These are phyloP conservation scores for Sphagnum fallax DNA, from an alignment of 228 moss, liverwort and hornwort species.

Conservation along the genomic window DNA sequence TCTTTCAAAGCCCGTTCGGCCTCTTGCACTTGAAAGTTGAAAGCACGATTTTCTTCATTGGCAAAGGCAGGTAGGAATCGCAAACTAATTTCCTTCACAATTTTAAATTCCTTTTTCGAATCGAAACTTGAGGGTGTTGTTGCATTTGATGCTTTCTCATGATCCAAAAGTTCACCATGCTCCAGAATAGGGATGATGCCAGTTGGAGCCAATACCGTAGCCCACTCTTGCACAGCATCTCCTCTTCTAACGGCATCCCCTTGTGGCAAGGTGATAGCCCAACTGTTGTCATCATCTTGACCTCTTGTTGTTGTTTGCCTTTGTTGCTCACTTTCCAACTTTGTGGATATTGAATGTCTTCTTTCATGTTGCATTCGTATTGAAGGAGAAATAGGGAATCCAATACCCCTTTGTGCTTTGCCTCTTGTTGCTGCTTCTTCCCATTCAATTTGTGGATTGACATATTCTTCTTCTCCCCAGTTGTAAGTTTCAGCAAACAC, in stretches of 20 bases:
- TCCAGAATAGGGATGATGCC: conserved; percentile 11
- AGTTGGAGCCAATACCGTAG: conserved; percentile 7
- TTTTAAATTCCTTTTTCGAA: conserved; percentile 42
- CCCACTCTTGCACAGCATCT: conserved; percentile 38
- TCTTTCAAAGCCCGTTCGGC: conserved; percentile 45
- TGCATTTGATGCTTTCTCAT: conserved; percentile 9
- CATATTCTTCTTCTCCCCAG: conserved; percentile 22
- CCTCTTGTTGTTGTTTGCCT: conserved; percentile 3
- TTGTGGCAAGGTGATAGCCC: conserved; percentile 30
- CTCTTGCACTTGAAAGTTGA: conserved; percentile 66
- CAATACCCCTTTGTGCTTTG: conserved; percentile 7
- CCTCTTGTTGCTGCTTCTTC: not conserved
- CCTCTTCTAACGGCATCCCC: conserved; percentile 18
- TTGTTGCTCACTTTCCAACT: conserved; percentile 23
- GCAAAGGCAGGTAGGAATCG: conserved; percentile 84
- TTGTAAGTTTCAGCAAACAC: conserved; percentile 23
- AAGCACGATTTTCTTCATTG: conserved; percentile 66
- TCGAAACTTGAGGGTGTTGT: conserved; percentile 43
- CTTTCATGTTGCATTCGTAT: conserved; percentile 6
- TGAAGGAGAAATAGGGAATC: conserved; percentile 3
- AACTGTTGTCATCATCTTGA: conserved; percentile 13
- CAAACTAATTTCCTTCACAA: conserved; percentile 69
- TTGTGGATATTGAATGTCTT: conserved; percentile 17
- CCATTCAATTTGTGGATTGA: not conserved
- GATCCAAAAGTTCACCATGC: conserved; percentile 4